Conservation (phyloP, 2,329 filamentous ascomycete genomes). For the Venturia nashicola region DNA sequence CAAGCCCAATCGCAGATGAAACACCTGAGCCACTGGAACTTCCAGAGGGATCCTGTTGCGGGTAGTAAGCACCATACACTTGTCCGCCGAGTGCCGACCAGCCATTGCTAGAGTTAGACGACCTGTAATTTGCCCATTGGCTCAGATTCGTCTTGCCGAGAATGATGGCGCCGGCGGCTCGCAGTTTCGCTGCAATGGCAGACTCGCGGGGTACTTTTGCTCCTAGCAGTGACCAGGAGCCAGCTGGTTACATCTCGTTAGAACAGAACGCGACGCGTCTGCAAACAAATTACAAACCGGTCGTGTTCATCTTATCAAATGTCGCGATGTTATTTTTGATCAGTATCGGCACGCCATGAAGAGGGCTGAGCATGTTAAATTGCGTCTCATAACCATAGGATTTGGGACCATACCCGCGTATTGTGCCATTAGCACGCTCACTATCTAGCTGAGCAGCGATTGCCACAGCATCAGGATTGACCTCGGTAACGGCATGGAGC, state of each 20-base stretch:
- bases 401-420: conserved; percentile 26
- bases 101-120: conserved; percentile 44
- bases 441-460: conserved; percentile 38
- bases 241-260: conserved; percentile 25
- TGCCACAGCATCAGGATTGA: conserved; percentile 41
- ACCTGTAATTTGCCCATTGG: conserved; percentile 53
- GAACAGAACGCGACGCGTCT: background rate
- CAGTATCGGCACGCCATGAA: conserved; percentile 17
- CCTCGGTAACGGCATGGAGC: conserved; percentile 39
- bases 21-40: conserved; percentile 47
- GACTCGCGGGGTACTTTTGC: conserved; percentile 45
- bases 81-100: conserved; percentile 56
- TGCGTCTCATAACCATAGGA: background rate
- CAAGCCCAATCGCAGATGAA: conserved; percentile 45
- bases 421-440: conserved; percentile 34
- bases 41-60: conserved; percentile 48
- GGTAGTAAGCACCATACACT: conserved; percentile 47
- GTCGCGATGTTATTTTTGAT: conserved; percentile 16
- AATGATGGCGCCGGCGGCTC: conserved; percentile 49
- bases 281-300: conserved; percentile 1
- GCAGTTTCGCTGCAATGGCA: conserved; percentile 46
- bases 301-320: conserved; percentile 14
- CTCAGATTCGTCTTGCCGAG: conserved; percentile 54
- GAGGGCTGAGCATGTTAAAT: conserved; percentile 9
- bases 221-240: conserved; percentile 50